Conservation (phyloP, 2,329 filamentous ascomycete species). For the Fusarium solani-melongenae region DNA sequence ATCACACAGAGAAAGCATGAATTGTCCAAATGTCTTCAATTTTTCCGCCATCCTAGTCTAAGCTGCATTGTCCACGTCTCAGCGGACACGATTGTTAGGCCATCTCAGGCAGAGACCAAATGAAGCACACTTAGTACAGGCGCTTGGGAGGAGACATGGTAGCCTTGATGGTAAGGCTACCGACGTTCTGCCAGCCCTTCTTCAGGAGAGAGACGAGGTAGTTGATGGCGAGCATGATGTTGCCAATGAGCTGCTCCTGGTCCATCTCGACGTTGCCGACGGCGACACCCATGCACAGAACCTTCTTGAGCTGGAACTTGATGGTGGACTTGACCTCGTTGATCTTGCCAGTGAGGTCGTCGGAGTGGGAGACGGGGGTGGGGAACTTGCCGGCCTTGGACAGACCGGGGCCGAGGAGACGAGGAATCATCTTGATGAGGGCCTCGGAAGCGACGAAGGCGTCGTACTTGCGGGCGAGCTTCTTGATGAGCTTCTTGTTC, state of each 20-base stretch:
- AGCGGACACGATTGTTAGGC: slow-evolving; percentile 31
- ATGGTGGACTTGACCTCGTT: slow-evolving; percentile 99
- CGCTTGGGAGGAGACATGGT: slow-evolving; percentile 99
- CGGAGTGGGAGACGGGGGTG: slow-evolving; percentile 95
- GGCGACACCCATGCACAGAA: slow-evolving; percentile 99
- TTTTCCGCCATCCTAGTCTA: slow-evolving; percentile 33
- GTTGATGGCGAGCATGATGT: slow-evolving; percentile 99
- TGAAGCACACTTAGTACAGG: slow-evolving; percentile 78
- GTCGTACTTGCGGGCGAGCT: slow-evolving; percentile 99
- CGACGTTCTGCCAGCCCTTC: slow-evolving; percentile 99
- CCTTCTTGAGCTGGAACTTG: slow-evolving; percentile 99
- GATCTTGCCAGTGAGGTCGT: slow-evolving; percentile 95
- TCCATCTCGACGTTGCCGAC: slow-evolving; percentile 99
- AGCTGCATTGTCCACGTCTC: slow-evolving; percentile 28
- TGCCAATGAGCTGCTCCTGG: slow-evolving; percentile 93
- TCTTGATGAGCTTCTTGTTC: slow-evolving; percentile 99
- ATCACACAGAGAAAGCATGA: background rate
- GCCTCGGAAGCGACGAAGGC: slow-evolving; percentile 97
- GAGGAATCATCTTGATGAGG: slow-evolving; percentile 99
- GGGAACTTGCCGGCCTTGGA: slow-evolving; percentile 99
- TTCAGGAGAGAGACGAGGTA: slow-evolving; percentile 99
- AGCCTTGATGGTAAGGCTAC: slow-evolving; percentile 99
- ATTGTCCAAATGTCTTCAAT: slow-evolving; percentile 35
- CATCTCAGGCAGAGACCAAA: slow-evolving; percentile 37
- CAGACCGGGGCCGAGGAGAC: slow-evolving; percentile 98